Base-by-base conservation (phyloP, 495 filamentous ascomycete genomes). In the Polyplosphaeria fusca region DNA sequence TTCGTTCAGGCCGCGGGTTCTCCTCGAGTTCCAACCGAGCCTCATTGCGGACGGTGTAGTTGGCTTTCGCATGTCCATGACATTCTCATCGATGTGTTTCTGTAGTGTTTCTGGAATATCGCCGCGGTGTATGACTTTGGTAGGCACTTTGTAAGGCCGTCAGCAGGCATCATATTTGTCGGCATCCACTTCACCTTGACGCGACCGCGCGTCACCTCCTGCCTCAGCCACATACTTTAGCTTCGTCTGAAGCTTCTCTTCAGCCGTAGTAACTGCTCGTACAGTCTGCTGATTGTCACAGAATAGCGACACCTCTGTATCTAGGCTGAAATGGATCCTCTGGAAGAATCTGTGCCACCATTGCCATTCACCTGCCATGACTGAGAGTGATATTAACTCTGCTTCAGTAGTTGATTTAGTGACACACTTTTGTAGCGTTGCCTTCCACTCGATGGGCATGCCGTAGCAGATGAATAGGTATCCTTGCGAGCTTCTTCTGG, bases 321-420 rank as follows among this genome's bases (percentile, higher is more conserved):
- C 24, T 14, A 61, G 38, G 5, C 20, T 26, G 16, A 60, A 5
- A 19, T 20, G 9, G 9, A 23, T n/a, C n/a, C n/a, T n/a, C n/a
- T n/a, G 9, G 35, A 61, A 61, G 16, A 58, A n/a, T 49, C 57
- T 11, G 13, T 41, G 5, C 54, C 52, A 58, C 35, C 27, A 38
- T 16, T 41, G 11, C 42, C 30, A 35, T 18, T 70, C 59, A 44
- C 58, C 61, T 12, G 47, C 49, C 3, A 52, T 43, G 37, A 55
- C 50, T 1, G 63, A 52, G 4, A 65, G 37, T 9, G 66, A 52
- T 0, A 68, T 27, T 2, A 68, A 39, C 28, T 68, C 63, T 4
- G 66, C 60, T 45, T 70, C 60, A 23, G 66, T 67, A 16, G 66
- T 70, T 13, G 65, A 68, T n/a, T 60, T 68, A 3, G 64, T 67